Evolutionary conservation across 768 basidiomycete genomes (phyloP).

Genomic region (Leucocoprinus leucothites): DNA sequence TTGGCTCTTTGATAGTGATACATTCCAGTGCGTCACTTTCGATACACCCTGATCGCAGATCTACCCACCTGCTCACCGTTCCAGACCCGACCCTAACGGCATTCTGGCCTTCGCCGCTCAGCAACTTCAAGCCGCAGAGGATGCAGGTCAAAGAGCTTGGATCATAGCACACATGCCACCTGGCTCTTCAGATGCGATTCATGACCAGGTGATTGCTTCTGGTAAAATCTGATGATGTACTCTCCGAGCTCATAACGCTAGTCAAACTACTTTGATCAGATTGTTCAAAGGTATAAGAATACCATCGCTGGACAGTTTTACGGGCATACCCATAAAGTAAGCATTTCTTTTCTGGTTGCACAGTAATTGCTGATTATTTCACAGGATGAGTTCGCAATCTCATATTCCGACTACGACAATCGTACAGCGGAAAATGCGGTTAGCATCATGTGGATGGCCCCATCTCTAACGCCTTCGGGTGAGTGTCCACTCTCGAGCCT

Average conservation of each 20-base stretch:
- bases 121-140: conserved; percentile 58
- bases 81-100: conserved; percentile 53
- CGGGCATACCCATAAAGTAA: conserved; percentile 53
- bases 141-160: conserved; percentile 57
- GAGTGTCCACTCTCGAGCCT: conserved; percentile 13
- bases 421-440: conserved; percentile 43
- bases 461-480: conserved; percentile 59
- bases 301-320: conserved; percentile 62
- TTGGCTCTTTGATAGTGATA: conserved; percentile 58
- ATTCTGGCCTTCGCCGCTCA: conserved; percentile 50
- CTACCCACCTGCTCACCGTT: background rate
- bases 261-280: conserved; percentile 64
- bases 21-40: conserved; percentile 30
- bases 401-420: conserved; percentile 51
- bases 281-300: conserved; percentile 55
- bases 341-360: conserved; percentile 2
- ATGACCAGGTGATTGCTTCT: conserved; percentile 42
- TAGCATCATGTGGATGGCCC: conserved; percentile 47
- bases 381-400: conserved; percentile 58
- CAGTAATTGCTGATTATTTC: background rate
- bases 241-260: conserved; percentile 18
- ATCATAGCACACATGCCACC: conserved; percentile 61
- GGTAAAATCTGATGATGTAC: background rate
- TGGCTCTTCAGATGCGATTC: conserved; percentile 42
- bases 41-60: background rate